A percentile compares a stretch with the other conserved stretches of the same genome.
These are phyloP conservation scores for Ceratobasidium sp. DNA, from an alignment of 1,284 basidiomycete genomes.

Conservation along the genomic window DNA sequence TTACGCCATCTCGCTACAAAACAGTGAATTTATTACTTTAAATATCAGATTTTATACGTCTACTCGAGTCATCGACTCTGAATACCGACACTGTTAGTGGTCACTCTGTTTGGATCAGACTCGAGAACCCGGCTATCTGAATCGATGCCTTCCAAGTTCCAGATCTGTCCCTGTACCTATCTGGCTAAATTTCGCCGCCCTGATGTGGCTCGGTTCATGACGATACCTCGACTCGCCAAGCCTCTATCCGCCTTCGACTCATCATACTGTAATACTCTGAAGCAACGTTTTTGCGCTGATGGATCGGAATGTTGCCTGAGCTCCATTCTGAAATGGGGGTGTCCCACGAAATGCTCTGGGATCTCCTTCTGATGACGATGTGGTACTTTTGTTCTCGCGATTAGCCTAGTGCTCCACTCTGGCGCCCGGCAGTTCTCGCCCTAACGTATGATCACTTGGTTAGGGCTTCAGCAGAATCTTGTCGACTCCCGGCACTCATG, in stretches of 20 bases:
- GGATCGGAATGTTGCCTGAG: background rate
- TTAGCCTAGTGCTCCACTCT: too few relatives aligned
- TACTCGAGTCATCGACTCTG: too few relatives aligned
- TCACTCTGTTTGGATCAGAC: background rate
- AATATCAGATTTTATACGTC: too few relatives aligned
- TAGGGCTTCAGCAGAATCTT: too few relatives aligned
- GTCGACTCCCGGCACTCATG: too few relatives aligned
- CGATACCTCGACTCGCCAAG: background rate
- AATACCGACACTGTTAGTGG: background rate
- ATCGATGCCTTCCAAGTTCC: background rate
- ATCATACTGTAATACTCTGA: background rate
- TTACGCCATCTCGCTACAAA: too few relatives aligned
- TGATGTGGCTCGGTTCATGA: background rate
- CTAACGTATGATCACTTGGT: too few relatives aligned
- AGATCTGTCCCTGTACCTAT: background rate
- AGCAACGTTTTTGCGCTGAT: background rate
- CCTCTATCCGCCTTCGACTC: background rate
- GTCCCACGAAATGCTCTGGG: background rate
- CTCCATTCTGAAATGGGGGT: background rate
- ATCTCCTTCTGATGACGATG: too few relatives aligned
- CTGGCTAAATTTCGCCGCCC: background rate
- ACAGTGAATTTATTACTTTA: too few relatives aligned
- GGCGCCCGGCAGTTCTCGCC: too few relatives aligned
- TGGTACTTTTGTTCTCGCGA: too few relatives aligned
- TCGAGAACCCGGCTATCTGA: background rate